Percentiles rank a stretch among this genome's conserved stretches.
phyloP scores from a whole-genome alignment of 2,329 filamentous ascomycete genomes.

The Stachybotrys chlorohalonatus region DNA sequence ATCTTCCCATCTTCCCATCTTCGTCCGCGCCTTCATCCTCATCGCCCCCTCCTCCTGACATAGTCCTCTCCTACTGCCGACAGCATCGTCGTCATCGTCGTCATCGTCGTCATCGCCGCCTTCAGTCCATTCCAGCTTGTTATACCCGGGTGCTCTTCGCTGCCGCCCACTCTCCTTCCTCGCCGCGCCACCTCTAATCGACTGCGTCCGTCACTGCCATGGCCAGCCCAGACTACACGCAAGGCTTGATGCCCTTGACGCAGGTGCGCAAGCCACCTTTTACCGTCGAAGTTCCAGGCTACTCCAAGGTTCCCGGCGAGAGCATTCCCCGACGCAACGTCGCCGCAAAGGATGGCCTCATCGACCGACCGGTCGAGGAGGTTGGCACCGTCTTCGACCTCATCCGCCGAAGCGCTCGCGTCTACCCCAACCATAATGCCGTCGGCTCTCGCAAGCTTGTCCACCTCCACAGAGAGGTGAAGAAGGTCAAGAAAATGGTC shows the following conservation, averaged over 20 bases:
- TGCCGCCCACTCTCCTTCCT: not conserved
- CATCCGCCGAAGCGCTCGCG: conserved; percentile 56
- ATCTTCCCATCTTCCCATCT: not conserved
- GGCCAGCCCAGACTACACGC: conserved; percentile 22
- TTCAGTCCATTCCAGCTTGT: not conserved
- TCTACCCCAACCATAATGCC: conserved; percentile 54
- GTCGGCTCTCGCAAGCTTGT: conserved; percentile 67
- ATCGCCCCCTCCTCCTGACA: not conserved
- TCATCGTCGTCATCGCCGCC: not conserved
- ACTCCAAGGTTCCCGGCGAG: conserved; percentile 64
- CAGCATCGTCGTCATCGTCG: not conserved
- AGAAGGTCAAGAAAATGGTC: conserved; percentile 82
- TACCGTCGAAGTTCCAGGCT: conserved; percentile 63
- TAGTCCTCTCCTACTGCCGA: not conserved
- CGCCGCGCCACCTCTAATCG: not conserved
- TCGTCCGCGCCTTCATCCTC: not conserved
- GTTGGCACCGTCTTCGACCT: conserved; percentile 74
- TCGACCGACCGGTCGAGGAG: conserved; percentile 55
- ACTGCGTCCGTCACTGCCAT: conserved; percentile 5
- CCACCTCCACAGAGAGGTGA: conserved; percentile 71
- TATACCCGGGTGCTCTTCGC: not conserved
- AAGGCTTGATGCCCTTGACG: conserved; percentile 40
- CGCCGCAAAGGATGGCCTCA: conserved; percentile 60
- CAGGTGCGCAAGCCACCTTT: conserved; percentile 64
- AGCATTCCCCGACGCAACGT: conserved; percentile 73